Evolutionary conservation across 2,329 filamentous ascomycete species (phyloP).

Genomic region (Alternaria sp.): DNA sequence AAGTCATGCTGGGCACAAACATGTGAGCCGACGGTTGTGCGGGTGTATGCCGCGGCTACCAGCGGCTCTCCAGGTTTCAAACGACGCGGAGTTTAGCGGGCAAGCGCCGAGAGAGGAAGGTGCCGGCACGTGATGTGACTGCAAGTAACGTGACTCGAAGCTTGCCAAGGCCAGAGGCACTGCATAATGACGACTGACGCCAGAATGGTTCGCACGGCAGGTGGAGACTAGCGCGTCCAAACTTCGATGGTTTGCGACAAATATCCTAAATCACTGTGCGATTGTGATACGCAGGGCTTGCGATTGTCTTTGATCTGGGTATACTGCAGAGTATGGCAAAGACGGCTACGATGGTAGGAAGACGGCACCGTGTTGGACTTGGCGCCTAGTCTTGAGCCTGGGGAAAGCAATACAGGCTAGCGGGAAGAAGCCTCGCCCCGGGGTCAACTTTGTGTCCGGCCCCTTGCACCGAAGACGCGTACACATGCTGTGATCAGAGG

Average conservation of each 20-base stretch:
- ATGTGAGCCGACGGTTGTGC: slow-evolving; percentile 19
- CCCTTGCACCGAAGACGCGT: background rate
- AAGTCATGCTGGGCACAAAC: slow-evolving; percentile 12
- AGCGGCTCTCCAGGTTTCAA: slow-evolving; percentile 26
- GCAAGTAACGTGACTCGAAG: background rate
- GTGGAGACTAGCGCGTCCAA: slow-evolving; percentile 8
- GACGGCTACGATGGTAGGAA: background rate
- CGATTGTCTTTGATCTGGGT: background rate
- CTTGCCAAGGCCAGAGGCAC: background rate
- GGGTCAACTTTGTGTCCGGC: background rate
- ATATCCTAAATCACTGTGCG: background rate
- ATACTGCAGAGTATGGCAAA: background rate
- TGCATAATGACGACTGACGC: slow-evolving; percentile 17
- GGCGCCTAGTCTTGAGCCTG: background rate
- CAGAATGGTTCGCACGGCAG: slow-evolving; percentile 8
- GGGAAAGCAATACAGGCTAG: slow-evolving; percentile 1
- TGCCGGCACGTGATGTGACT: slow-evolving; percentile 2
- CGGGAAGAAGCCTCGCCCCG: background rate
- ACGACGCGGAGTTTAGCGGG: slow-evolving; percentile 11
- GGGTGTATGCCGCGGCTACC: slow-evolving; percentile 23
- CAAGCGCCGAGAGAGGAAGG: background rate
- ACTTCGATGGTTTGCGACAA: background rate
- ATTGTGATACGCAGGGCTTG: background rate
- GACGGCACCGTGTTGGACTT: background rate
- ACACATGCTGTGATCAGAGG: background rate